phyloP scores from a whole-genome alignment of 2,329 filamentous ascomycete species.

The Fusarium sp. region DNA sequence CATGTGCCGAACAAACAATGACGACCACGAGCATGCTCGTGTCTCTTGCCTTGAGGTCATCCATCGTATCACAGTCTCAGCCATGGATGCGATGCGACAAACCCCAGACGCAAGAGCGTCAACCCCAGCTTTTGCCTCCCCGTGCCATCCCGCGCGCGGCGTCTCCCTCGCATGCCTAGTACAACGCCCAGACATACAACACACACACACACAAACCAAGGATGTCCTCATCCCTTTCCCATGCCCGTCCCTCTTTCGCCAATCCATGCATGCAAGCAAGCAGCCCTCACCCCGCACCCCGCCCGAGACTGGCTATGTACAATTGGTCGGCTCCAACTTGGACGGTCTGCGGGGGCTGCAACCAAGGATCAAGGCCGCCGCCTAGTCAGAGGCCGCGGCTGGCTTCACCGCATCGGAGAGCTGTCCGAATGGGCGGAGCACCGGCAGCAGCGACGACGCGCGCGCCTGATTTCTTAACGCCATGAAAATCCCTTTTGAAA shows the following conservation, averaged over 20 bases:
- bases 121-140: background rate
- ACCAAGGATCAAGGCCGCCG: constrained; percentile 11
- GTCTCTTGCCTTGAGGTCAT: background rate
- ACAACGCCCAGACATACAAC: background rate
- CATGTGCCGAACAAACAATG: constrained; percentile 1
- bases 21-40: background rate
- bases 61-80: background rate
- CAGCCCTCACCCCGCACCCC: constrained; percentile 31
- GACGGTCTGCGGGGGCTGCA: constrained; percentile 39
- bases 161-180: background rate
- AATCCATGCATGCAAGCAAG: constrained; percentile 31
- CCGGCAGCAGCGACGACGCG: constrained; percentile 12
- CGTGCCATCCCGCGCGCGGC: background rate
- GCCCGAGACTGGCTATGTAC: constrained; percentile 30
- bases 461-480: constrained; percentile 24
- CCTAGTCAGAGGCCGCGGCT: constrained; percentile 15
- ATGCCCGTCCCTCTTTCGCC: constrained; percentile 28
- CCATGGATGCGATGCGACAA: background rate
- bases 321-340: constrained; percentile 38
- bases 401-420: constrained; percentile 32
- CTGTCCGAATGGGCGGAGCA: constrained; percentile 26
- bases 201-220: constrained; percentile 5
- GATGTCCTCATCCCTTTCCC: constrained; percentile 21
- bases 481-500: constrained; percentile 18
- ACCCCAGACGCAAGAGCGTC: background rate